Percentiles rank a stretch among this genome's conserved stretches.
phyloP scores from a whole-genome alignment of 352 stramenopile genomes.

The Thraustotheca clavata region DNA sequence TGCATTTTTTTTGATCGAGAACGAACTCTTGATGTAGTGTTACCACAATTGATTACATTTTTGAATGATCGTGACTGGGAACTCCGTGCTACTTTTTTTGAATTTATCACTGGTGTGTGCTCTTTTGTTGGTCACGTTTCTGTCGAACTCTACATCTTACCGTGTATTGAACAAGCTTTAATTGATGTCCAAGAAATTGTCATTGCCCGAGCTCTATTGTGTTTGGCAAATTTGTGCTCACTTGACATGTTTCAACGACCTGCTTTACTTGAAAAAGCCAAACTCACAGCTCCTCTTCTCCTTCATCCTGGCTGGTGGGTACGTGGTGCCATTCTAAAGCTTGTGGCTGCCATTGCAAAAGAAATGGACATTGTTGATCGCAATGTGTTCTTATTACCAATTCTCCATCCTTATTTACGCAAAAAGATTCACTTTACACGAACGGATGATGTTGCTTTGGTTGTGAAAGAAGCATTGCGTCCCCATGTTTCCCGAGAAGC shows the following conservation, averaged over 20 bases:
- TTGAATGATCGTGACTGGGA: slow-evolving; percentile 94
- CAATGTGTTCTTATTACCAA: slow-evolving; percentile 87
- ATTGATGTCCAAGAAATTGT: slow-evolving; percentile 96
- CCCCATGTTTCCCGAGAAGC: slow-evolving; percentile 71
- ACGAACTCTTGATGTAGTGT: slow-evolving; percentile 90
- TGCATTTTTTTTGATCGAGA: slow-evolving; percentile 97
- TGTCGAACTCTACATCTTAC: slow-evolving; percentile 95
- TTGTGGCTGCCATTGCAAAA: slow-evolving; percentile 78
- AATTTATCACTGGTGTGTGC: slow-evolving; percentile 90
- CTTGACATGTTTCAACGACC: slow-evolving; percentile 87
- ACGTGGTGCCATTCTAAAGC: slow-evolving; percentile 67
- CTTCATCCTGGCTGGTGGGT: slow-evolving; percentile 87
- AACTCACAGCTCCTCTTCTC: slow-evolving; percentile 75
- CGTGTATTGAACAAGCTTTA: slow-evolving; percentile 95
- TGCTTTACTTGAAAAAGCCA: slow-evolving; percentile 68
- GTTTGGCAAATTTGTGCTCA: slow-evolving; percentile 84
- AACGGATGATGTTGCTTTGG: slow-evolving; percentile 42
- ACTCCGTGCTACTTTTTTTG: slow-evolving; percentile 84
- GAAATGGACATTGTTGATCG: slow-evolving; percentile 85
- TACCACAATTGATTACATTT: slow-evolving; percentile 96
- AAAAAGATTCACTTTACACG: slow-evolving; percentile 76
- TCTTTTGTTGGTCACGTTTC: slow-evolving; percentile 89
- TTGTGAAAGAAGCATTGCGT: slow-evolving; percentile 54
- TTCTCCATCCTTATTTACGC: slow-evolving; percentile 85
- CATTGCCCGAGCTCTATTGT: slow-evolving; percentile 88